Evolutionary conservation across 805 yeast genomes (phyloP).

Genomic region (Priceomyces melissophilus): DNA sequence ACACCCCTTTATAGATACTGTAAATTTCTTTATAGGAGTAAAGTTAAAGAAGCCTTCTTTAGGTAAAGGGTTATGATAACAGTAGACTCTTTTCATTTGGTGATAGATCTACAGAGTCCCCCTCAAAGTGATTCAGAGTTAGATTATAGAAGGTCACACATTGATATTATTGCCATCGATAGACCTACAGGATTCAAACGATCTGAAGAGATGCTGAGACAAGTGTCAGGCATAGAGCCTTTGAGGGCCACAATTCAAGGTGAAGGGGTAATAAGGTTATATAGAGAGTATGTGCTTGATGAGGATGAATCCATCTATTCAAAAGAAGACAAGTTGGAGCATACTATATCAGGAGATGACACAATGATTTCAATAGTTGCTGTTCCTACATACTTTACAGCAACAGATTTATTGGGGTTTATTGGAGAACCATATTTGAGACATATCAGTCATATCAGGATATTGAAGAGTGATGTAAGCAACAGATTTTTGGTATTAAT

Average conservation of each 20-base stretch:
- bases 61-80: constrained; percentile 29
- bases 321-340: constrained; percentile 8
- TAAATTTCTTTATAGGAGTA: too few relatives aligned
- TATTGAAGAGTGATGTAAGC: constrained; percentile 61
- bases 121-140: constrained; percentile 1
- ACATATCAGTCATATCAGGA: constrained; percentile 65
- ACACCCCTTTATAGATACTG: too few relatives aligned
- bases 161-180: constrained; percentile 27
- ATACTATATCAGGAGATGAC: constrained; percentile 43
- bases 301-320: background rate
- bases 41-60: background rate
- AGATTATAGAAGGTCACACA: constrained; percentile 32
- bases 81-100: constrained; percentile 38
- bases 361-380: constrained; percentile 79
- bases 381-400: constrained; percentile 82
- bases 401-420: constrained; percentile 78
- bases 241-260: constrained; percentile 65
- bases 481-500: constrained; percentile 74
- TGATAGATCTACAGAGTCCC: constrained; percentile 20
- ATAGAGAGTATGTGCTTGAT: constrained; percentile 42
- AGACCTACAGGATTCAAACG: constrained; percentile 8
- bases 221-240: constrained; percentile 36
- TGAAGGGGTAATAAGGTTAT: constrained; percentile 69
- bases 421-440: constrained; percentile 61
- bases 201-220: constrained; percentile 13